Base-by-base conservation (phyloP, 768 basidiomycete genomes). In the Amanita rimosa region DNA sequence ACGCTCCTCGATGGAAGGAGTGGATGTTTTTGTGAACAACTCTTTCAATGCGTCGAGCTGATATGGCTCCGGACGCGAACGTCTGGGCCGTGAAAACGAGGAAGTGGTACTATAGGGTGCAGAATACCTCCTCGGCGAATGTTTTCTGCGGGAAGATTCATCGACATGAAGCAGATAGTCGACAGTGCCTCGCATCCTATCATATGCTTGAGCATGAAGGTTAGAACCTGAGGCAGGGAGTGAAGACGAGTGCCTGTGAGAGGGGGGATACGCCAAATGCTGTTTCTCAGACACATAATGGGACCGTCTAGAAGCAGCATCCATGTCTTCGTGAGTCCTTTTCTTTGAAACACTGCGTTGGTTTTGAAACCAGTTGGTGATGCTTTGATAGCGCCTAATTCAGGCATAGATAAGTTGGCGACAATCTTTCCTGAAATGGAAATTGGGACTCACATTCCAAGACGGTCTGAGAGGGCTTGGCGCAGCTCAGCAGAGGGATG, bases 291-390 rank as follows among this genome's bases (percentile, higher is more conserved):
- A 58, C 49, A 64, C 52, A 56, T 64, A 62, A 36, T 67, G 66
- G 41, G 63, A 56, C 52, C 60, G 60, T 53, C 58, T 60, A 49
- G 60, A 57, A 42, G 60, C 31, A 19, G 57, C 60, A 31, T 70
- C 67, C 37, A 58, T 57, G 24, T 76, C 73, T 44, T 82, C 80
- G 53, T 84, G 81, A 55, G 71, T 76, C 56, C 73, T 75, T 66
- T 83, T 84, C 69, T 82, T 83, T 27, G 83, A 78, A 54, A 81
- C 73, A 61, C 79, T 85, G 57, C 84, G 83, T 59, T 89, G 85
- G 58, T 87, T 86, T 70, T 88, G 85, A 62, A 89, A 89, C 87
- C 86, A 88, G 60, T 89, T 87, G 1, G 81, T 86, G 50, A 89
- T 79, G 49, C 79, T 84, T 64, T 85, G 79, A 65, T 83, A 75